A percentile compares a stretch with the other conserved stretches of the same genome.
Conservation (phyloP, 371 early-diverging fungal genomes). For the Mortierella polycephala region DNA sequence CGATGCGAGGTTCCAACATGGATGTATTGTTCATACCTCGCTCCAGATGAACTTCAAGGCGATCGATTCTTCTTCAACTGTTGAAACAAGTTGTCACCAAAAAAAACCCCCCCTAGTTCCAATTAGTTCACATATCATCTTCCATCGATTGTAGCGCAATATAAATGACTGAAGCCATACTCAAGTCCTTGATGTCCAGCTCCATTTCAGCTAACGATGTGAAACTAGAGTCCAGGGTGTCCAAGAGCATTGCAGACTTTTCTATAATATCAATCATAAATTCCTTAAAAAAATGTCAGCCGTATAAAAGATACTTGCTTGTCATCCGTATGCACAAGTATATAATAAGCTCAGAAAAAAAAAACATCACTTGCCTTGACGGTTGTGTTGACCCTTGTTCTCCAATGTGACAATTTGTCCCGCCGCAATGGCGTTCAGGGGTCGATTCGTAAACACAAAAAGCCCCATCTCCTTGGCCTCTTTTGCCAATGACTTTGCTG, state of each 20-base stretch:
- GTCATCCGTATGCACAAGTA: background rate
- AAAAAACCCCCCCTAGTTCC: no score
- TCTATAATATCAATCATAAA: conserved; percentile 9
- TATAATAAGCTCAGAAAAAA: no score
- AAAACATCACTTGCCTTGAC: conserved; percentile 19
- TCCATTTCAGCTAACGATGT: conserved; percentile 69
- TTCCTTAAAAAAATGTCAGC: background rate
- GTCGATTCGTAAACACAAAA: conserved; percentile 78
- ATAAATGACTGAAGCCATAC: conserved; percentile 47
- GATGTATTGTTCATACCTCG: conserved; percentile 45
- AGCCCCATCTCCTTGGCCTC: conserved; percentile 66
- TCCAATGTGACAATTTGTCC: conserved; percentile 72
- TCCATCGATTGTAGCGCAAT: no score
- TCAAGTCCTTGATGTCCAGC: conserved; percentile 67
- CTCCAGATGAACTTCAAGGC: conserved; percentile 77
- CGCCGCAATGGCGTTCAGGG: conserved; percentile 75
- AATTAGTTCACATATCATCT: no score
- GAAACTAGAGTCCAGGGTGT: conserved; percentile 63
- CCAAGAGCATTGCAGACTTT: conserved; percentile 54
- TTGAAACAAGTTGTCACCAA: background rate
- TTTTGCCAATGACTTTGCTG: conserved; percentile 61
- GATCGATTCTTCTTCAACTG: conserved; percentile 65
- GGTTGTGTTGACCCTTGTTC: conserved; percentile 41
- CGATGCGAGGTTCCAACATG: no score
- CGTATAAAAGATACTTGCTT: background rate